Percentiles rank a stretch among this genome's conserved stretches.
Conservation (phyloP, 495 filamentous ascomycete genomes). For the Neurospora pannonica region DNA sequence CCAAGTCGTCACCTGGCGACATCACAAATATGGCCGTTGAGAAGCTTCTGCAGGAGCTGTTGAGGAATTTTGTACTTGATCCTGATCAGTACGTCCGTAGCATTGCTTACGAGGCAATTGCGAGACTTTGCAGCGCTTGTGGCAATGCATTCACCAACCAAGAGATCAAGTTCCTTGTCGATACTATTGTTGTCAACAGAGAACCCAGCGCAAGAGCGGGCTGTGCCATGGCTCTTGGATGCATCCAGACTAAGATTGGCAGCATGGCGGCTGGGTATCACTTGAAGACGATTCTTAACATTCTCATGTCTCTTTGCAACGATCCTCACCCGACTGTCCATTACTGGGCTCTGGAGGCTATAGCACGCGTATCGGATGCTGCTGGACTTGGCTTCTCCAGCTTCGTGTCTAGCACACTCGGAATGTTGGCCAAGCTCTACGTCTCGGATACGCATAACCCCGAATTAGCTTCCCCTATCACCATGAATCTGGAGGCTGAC, state of each 20-base stretch:
- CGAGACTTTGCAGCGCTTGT: conserved; percentile 77
- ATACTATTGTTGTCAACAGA: conserved; percentile 84
- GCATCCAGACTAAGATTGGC: conserved; percentile 88
- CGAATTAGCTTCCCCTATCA: conserved; percentile 64
- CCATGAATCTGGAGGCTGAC: conserved; percentile 82
- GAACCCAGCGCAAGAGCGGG: conserved; percentile 90
- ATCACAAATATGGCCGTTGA: conserved; percentile 68
- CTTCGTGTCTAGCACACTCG: conserved; percentile 81
- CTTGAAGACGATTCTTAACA: conserved; percentile 87
- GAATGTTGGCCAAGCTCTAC: conserved; percentile 88
- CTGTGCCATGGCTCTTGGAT: conserved; percentile 86
- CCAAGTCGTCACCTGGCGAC: conserved; percentile 60
- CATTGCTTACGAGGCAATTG: conserved; percentile 79
- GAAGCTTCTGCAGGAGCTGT: conserved; percentile 75
- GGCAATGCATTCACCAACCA: conserved; percentile 82
- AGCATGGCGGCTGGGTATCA: conserved; percentile 98
- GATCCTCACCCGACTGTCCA: conserved; percentile 96
- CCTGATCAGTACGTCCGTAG: conserved; percentile 77
- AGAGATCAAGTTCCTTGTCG: conserved; percentile 85
- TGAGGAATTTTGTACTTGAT: conserved; percentile 71
- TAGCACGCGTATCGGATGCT: conserved; percentile 83
- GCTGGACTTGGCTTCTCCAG: conserved; percentile 85
- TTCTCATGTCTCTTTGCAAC: conserved; percentile 89
- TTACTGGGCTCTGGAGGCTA: conserved; percentile 85
- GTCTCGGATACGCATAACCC: conserved; percentile 83